Conservation (phyloP, 2,329 filamentous ascomycete species). For the Clonostachys solani region DNA sequence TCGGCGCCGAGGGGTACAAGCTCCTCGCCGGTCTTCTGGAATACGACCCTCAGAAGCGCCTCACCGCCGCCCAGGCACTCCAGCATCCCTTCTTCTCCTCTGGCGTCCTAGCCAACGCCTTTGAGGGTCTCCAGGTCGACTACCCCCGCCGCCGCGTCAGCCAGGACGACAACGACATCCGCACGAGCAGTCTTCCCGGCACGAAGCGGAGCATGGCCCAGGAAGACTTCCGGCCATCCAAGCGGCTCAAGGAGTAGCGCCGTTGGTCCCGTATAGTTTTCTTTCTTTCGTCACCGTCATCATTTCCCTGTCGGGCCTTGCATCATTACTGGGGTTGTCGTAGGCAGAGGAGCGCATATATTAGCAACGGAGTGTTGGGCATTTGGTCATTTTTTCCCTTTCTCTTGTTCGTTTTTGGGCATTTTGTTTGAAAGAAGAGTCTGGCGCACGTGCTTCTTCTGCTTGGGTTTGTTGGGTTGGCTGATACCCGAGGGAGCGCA, state of each 20-base stretch:
- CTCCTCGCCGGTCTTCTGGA: conserved; percentile 80
- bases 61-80: conserved; percentile 86
- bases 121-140: conserved; percentile 81
- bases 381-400: not conserved
- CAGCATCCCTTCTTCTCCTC: conserved; percentile 84
- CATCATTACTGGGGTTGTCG: too few relatives aligned
- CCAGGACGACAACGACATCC: conserved; percentile 92
- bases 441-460: too few relatives aligned
- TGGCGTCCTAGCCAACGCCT: conserved; percentile 77
- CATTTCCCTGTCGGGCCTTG: too few relatives aligned
- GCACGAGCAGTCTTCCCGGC: conserved; percentile 82
- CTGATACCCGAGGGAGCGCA: too few relatives aligned
- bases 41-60: conserved; percentile 84
- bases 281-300: not conserved
- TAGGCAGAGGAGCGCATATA: too few relatives aligned
- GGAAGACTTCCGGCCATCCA: conserved; percentile 58
- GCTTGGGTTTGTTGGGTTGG: too few relatives aligned
- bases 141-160: conserved; percentile 90
- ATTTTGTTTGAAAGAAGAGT: not conserved
- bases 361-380: too few relatives aligned
- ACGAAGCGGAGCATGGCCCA: conserved; percentile 79
- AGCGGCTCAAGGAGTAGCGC: conserved; percentile 54
- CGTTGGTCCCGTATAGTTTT: not conserved
- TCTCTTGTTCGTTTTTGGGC: not conserved
- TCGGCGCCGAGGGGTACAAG: conserved; percentile 75